Base-by-base conservation (phyloP, 2,329 filamentous ascomycete genomes). In the Botryotinia narcissicola region DNA sequence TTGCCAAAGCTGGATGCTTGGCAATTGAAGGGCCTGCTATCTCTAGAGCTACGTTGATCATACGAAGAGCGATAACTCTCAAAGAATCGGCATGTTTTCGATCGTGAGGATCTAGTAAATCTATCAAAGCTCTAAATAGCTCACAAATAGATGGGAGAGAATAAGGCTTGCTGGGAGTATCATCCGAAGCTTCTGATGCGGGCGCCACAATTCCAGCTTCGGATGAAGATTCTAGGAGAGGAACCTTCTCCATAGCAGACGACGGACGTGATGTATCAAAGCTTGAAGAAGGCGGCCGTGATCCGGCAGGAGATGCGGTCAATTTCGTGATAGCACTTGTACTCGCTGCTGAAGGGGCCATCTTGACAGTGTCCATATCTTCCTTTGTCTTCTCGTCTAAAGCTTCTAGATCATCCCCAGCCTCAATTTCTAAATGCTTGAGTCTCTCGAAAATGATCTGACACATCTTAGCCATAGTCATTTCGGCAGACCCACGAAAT, bases 401-500 rank as follows among this genome's bases (percentile, higher is more conserved):
- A 5, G 88, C 88, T 51, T 91, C 88, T 10, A 88, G 83, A 75
- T 92, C 89, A 54, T 91, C 88, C 20, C 90, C 90, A 35, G 90
- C 88, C 80, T 95, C 92, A 64, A 93, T 87, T 78, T 97, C 93
- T 12, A 98, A 85, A 76, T 95, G 91, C 82, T 97, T 97, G 70
- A 99, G 84, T 74, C 97, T 91, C 82, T 95, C 93, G 81, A 99
- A 99, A 79, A 99, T 97, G 77, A 97, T 94, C 83, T 99, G 96
- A 81, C 96, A 98, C 96, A 99, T 99, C 77, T 94, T 93, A 63
- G 98, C 93, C 95, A 99, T 98, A 72, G 94, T 92, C 80, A 97
- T 96, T 83, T 99, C 96, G 2, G 96, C 96, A 32, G 95, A 97
- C 76, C 95, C 89, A 76, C 95, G 90, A 72, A 99, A 85, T 6